Evolutionary conservation across 148 eudicot genomes (phyloP).

Genomic region (Vaccinium corymbosum): DNA sequence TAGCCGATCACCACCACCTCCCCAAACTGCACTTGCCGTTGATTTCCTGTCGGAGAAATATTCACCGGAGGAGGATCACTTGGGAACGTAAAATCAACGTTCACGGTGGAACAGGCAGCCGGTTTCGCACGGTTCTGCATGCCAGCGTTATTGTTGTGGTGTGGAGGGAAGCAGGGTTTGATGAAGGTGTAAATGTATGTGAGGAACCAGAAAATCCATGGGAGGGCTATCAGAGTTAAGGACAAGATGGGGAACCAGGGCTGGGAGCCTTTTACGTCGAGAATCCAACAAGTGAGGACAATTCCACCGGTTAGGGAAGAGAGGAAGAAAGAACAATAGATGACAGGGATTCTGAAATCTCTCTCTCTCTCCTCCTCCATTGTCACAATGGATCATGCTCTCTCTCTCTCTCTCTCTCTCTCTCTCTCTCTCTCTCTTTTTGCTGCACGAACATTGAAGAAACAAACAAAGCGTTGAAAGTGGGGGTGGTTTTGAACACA

Average conservation of each 20-base stretch:
- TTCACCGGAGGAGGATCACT: neutral
- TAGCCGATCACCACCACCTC: slow-evolving; percentile 9
- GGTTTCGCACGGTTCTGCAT: neutral
- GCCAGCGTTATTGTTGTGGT: neutral
- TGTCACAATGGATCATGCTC: neutral
- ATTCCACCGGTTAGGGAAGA: slow-evolving; percentile 26
- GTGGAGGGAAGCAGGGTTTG: slow-evolving; percentile 14
- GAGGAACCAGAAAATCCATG: slow-evolving; percentile 37
- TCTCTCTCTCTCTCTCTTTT: neutral
- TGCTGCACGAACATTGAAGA: neutral
- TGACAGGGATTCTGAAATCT: slow-evolving; percentile 28
- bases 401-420: neutral
- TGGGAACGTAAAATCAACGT: neutral
- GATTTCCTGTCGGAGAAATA: neutral
- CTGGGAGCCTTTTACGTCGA: slow-evolving; percentile 15
- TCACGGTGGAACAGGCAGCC: neutral
- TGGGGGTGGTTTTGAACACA: neutral
- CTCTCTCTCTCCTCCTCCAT: neutral
- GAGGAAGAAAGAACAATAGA: slow-evolving; percentile 23
- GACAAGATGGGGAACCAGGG: slow-evolving; percentile 27
- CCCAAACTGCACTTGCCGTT: neutral
- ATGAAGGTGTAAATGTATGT: slow-evolving; percentile 32
- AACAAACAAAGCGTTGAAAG: neutral
- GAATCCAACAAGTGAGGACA: slow-evolving; percentile 20
- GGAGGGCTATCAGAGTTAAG: slow-evolving; percentile 21